Evolutionary conservation across 192 early-diverging fungal genomes (phyloP), one percentile per base, ranked within the genome.

Genomic region (Linnemannia exigua): DNA sequence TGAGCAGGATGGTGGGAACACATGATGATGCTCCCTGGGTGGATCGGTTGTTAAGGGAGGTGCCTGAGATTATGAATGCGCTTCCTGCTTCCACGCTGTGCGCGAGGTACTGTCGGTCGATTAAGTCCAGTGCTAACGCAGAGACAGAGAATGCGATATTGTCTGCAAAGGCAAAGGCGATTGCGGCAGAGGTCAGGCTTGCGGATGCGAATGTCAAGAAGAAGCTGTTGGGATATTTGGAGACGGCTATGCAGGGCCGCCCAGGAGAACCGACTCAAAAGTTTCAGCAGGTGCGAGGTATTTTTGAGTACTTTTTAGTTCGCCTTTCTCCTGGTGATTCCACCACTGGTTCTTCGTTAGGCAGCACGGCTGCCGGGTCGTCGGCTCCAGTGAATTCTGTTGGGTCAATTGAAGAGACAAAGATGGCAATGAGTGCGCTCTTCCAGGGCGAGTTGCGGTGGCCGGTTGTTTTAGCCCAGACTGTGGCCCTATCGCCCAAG

Each of bases 11-110:
- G 84, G 84, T 86, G 7, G 84, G 78, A 5, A 74, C 41, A 22
- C 76, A 86, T 51, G 84, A 86, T n/a, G 84, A 86, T 69, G 84
- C 84, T 19, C 63, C 79, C 0, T 86, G 84, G 84, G 77, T 86
- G 0, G 84, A 86, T 38, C 73, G 78, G 36, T 47, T 86, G 11
- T 51, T 86, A 25, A 36, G 84, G 28, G 84, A 86, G 41, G 84
- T 86, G 9, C 84, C 84, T 2, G 84, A 79, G 54, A 86, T 86
- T 28, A 58, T 86, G 33, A 86, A 80, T 44, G 84, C 84, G 8
- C 54, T 86, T 33, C 84, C 84, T 11, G 84, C 84, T 20, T 79
- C 84, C 14, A 86, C 84, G 31, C 75, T 86, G 2, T 86, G 84
- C 31, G 84, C 84, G 5, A 19, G 84, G 19, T 80, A 86, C 47